Evolutionary conservation across 441 rosid species (phyloP).

Genomic region (Populus hybrid): DNA sequence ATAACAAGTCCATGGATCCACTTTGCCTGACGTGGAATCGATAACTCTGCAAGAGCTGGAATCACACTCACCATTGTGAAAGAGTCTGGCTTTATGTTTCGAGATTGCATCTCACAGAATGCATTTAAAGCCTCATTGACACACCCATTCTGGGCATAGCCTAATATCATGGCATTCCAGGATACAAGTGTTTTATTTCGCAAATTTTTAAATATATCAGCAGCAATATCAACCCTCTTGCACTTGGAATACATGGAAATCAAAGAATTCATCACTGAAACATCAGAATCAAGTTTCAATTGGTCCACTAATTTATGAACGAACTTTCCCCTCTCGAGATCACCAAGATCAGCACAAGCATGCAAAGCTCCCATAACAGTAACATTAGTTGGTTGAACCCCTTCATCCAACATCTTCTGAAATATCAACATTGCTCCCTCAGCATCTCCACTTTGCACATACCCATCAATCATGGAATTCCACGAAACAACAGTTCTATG

Average conservation of each 20-base stretch:
- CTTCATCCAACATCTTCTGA: constrained; percentile 66
- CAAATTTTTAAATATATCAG: constrained; percentile 49
- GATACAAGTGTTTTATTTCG: constrained; percentile 58
- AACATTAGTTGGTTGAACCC: constrained; percentile 75
- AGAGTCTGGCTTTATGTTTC: constrained; percentile 59
- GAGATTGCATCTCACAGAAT: constrained; percentile 59
- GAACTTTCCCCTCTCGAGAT: constrained; percentile 61
- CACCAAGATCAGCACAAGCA: constrained; percentile 78
- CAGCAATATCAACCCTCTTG: constrained; percentile 59
- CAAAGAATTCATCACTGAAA: constrained; percentile 68
- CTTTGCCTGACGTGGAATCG: constrained; percentile 53
- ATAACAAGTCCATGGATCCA: constrained; percentile 66
- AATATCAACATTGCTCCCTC: constrained; percentile 52
- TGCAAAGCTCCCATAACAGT: constrained; percentile 72
- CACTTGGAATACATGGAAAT: constrained; percentile 87
- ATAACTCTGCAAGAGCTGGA: constrained; percentile 70
- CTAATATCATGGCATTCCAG: constrained; percentile 87
- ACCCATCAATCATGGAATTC: constrained; percentile 85
- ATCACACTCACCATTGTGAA: constrained; percentile 82
- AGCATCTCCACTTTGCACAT: constrained; percentile 53
- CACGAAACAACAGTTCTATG: constrained; percentile 68
- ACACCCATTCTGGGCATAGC: constrained; percentile 72
- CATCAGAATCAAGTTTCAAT: constrained; percentile 50
- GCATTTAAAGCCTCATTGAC: constrained; percentile 54
- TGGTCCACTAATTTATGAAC: constrained; percentile 54